These are phyloP conservation scores for Rhododendron henanense DNA, from an alignment of 148 eudicot genomes.

Conservation along the genomic window DNA sequence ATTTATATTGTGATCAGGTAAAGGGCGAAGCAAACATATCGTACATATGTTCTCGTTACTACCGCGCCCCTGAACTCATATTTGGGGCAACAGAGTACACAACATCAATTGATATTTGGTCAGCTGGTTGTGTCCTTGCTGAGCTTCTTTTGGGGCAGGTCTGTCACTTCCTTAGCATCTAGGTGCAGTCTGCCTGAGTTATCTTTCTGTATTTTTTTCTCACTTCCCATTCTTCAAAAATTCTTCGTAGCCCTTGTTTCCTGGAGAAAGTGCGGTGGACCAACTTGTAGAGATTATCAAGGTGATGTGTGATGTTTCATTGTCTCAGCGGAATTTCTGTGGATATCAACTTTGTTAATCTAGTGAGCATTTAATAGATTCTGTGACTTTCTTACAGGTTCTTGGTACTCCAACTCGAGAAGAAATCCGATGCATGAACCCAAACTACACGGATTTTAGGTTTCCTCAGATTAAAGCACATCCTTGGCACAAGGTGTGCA, in stretches of 20 bases:
- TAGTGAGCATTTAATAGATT: slow-evolving; percentile 3
- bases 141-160: slow-evolving; percentile 68
- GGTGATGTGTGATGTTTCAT: slow-evolving; percentile 47
- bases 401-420: slow-evolving; percentile 99
- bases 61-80: slow-evolving; percentile 82
- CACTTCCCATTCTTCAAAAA: background rate
- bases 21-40: slow-evolving; percentile 81
- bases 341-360: background rate
- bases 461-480: slow-evolving; percentile 93
- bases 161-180: background rate
- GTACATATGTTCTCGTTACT: slow-evolving; percentile 84
- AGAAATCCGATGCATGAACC: slow-evolving; percentile 98
- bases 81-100: slow-evolving; percentile 87
- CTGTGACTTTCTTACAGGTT: slow-evolving; percentile 42
- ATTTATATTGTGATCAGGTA: slow-evolving; percentile 33
- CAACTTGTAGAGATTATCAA: slow-evolving; percentile 93
- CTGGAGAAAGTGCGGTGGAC: slow-evolving; percentile 94
- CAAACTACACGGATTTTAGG: slow-evolving; percentile 90
- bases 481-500: slow-evolving; percentile 93
- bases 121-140: slow-evolving; percentile 85
- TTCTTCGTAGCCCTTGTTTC: slow-evolving; percentile 38
- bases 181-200: background rate
- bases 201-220: background rate
- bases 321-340: background rate
- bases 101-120: slow-evolving; percentile 88